Evolutionary conservation across 306 rosid species (phyloP), one percentile per base, ranked within the genome.

Genomic region (Gillenia trifoliata): DNA sequence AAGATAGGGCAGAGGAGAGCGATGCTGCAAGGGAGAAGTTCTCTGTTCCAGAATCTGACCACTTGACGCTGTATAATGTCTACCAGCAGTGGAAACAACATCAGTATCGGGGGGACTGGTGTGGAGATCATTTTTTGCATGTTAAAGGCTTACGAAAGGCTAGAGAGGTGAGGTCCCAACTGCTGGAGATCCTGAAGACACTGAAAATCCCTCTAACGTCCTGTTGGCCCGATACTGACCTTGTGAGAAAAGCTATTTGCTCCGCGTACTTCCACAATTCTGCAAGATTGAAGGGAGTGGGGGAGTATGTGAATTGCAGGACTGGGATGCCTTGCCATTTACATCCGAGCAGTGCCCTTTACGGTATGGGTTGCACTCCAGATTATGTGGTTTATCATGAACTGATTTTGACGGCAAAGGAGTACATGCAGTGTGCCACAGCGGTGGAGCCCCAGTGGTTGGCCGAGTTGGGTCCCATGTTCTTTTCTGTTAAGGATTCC

Each of bases 61-160:
- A 94, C 82, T 77, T 94, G 78, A 94, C 98, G 4, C 75, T 94
- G 19, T 92, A 89, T 76, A 94, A 94, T 68, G 98, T 94, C 43
- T 94, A 94, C 76, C 97, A 88, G 80, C 98, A 94, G 69, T 91
- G 98, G 98, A 92, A 94, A 79, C 98, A 94, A 64, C 98, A 94
- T 75, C 90, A 88, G 75, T 92, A 88, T 75, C 83, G 98, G 31
- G 98, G 98, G 71, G 98, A 94, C 77, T 94, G 98, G 98, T 94
- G 98, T 76, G 90, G 90, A 38, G 98, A 94, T 82, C 96, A 94
- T 77, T 94, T 71, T 78, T 80, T 94, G 79, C 98, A 94, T 52
- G 98, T 94, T 23, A 94, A 94, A 85, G 97, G 97, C 61, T 85
- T 94, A 59, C 83, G 88, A 28, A 94, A 94, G 85, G 98, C 98